Conservation (phyloP, 2,329 filamentous ascomycete genomes). For the Dothiorella sarmentorum region DNA sequence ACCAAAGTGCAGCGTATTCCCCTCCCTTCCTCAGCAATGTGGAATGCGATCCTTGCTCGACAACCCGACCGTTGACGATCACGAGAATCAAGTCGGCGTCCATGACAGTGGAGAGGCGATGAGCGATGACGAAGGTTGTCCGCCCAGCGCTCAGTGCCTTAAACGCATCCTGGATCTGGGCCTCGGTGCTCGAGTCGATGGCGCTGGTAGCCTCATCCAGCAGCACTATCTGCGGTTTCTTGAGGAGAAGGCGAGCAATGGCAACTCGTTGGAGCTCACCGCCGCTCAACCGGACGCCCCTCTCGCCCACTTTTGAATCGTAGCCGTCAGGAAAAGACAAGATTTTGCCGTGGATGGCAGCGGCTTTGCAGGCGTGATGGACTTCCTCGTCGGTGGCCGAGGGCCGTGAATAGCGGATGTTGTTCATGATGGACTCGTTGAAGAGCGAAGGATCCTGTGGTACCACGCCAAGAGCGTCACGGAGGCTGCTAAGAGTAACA, state of each 20-base stretch:
- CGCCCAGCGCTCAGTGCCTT: slow-evolving; percentile 59
- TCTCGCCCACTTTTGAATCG: slow-evolving; percentile 71
- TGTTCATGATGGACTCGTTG: slow-evolving; percentile 40
- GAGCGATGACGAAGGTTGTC: slow-evolving; percentile 76
- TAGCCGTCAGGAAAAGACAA: slow-evolving; percentile 53
- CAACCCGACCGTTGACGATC: slow-evolving; percentile 64
- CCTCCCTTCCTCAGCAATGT: slow-evolving; percentile 64
- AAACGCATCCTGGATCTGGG: slow-evolving; percentile 56
- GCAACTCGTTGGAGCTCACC: slow-evolving; percentile 81
- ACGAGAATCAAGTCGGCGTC: slow-evolving; percentile 78
- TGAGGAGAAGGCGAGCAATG: slow-evolving; percentile 68
- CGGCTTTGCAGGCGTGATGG: slow-evolving; percentile 36
- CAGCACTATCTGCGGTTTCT: slow-evolving; percentile 63
- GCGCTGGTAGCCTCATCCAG: slow-evolving; percentile 76
- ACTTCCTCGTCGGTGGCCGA: slow-evolving; percentile 52
- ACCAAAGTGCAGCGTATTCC: slow-evolving; percentile 78
- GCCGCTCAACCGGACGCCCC: slow-evolving; percentile 74
- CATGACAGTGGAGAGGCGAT: slow-evolving; percentile 73
- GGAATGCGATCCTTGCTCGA: slow-evolving; percentile 71
- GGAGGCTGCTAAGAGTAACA: slow-evolving; percentile 52
- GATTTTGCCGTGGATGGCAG: slow-evolving; percentile 20
- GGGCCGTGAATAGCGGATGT: slow-evolving; percentile 45
- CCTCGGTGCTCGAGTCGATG: slow-evolving; percentile 55
- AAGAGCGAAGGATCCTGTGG: slow-evolving; percentile 42
- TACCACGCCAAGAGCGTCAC: slow-evolving; percentile 46